phyloP scores from a whole-genome alignment of 345 rosid species.

The Linum lewisii region DNA sequence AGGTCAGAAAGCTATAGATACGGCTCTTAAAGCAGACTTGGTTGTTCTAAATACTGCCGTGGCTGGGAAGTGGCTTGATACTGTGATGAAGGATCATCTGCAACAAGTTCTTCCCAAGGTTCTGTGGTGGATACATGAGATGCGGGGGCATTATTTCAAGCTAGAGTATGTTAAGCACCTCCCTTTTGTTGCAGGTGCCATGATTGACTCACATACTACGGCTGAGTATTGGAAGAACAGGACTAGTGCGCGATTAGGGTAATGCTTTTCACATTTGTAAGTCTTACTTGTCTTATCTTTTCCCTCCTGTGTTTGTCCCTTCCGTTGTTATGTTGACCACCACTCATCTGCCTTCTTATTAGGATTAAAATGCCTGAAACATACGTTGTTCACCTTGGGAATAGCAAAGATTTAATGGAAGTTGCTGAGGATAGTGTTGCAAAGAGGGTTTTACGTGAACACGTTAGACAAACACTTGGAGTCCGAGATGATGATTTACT shows the following conservation, averaged over 20 bases:
- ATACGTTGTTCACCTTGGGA: constrained; percentile 86
- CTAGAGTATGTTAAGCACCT: constrained; percentile 84
- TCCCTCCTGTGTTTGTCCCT: neutral
- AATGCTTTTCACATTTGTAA: constrained; percentile 1
- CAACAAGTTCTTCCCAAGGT: constrained; percentile 63
- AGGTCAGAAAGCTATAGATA: constrained; percentile 54
- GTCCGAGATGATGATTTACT: constrained; percentile 64
- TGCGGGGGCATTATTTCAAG: constrained; percentile 93
- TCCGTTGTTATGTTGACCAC: neutral
- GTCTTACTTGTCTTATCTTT: neutral
- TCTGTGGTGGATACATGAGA: constrained; percentile 97
- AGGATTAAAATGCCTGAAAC: constrained; percentile 94
- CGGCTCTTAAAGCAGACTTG: constrained; percentile 67
- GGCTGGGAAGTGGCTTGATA: constrained; percentile 90
- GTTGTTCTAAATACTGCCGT: constrained; percentile 89
- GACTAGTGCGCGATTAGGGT: constrained; percentile 76
- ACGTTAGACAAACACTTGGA: constrained; percentile 79
- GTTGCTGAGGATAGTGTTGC: constrained; percentile 84
- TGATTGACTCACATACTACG: constrained; percentile 88
- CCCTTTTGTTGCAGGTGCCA: constrained; percentile 80
- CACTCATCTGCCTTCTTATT: constrained; percentile 12
- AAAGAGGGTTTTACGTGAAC: constrained; percentile 69
- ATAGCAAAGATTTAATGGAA: constrained; percentile 87
- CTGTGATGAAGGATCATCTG: constrained; percentile 62
- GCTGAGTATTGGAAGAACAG: constrained; percentile 84